Evolutionary conservation across 805 yeast species (phyloP).

Genomic region (Metahyphopichia silvanorum): DNA sequence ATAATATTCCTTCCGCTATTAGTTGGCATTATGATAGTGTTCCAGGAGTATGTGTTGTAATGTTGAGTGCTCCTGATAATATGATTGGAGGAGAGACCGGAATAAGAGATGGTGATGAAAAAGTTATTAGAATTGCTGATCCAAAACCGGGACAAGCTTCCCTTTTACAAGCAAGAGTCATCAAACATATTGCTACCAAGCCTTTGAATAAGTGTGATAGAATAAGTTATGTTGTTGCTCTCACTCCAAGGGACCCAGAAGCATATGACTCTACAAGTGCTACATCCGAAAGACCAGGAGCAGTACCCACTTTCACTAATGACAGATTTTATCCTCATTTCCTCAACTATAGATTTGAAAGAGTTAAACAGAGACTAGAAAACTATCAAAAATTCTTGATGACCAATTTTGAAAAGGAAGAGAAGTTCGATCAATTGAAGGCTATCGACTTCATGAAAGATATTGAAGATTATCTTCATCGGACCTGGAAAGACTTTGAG

Average conservation of each 20-base stretch:
- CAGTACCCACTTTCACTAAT: constrained; percentile 4
- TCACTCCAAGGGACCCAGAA: constrained; percentile 4
- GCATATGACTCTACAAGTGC: constrained; percentile 2
- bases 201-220: constrained; percentile 27
- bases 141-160: constrained; percentile 48
- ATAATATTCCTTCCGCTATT: constrained; percentile 3
- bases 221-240: constrained; percentile 2
- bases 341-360: constrained; percentile 5
- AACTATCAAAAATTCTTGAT: constrained; percentile 8
- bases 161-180: constrained; percentile 43
- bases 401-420: constrained; percentile 1
- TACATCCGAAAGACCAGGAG: constrained; percentile 4
- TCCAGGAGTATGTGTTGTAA: constrained; percentile 7
- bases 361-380: constrained; percentile 4
- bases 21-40: constrained; percentile 8
- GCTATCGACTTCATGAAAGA: constrained; percentile 27
- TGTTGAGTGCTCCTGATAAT: constrained; percentile 5
- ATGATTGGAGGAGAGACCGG: constrained; percentile 9
- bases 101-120: constrained; percentile 14
- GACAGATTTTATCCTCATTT: constrained; percentile 5
- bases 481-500: constrained; percentile 31
- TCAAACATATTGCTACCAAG: constrained; percentile 46
- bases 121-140: constrained; percentile 16
- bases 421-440: constrained; percentile 33
- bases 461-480: constrained; percentile 22